Conservation (phyloP, 176 grass and related monocot genomes). For the Secale cereale region DNA sequence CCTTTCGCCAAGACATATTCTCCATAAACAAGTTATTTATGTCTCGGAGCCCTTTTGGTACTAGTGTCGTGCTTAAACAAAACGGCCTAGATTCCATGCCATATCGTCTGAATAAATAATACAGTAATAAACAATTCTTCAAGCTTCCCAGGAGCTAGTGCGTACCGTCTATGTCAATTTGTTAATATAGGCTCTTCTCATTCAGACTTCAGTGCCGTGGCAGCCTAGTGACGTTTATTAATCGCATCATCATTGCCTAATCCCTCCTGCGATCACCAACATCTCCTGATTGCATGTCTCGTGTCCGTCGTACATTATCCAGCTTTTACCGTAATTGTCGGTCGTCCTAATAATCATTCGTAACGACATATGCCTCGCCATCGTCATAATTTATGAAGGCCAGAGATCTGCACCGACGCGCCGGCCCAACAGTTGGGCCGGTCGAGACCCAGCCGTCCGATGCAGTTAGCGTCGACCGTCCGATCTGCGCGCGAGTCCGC, state of each 20-base stretch:
- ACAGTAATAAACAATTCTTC: neutral
- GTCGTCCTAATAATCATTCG: no score
- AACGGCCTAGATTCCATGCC: constrained; percentile 18
- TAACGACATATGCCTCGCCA: no score
- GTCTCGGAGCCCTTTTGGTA: neutral
- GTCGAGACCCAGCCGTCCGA: no score
- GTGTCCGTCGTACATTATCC: neutral
- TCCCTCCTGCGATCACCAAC: neutral
- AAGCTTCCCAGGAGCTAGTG: neutral
- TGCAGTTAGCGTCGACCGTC: no score
- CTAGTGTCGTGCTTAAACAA: neutral
- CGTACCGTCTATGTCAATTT: neutral
- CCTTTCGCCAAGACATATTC: neutral
- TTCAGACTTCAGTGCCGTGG: neutral
- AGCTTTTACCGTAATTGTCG: neutral
- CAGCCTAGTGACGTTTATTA: neutral
- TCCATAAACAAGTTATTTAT: neutral
- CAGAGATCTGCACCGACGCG: no score
- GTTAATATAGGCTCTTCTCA: neutral
- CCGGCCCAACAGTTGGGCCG: no score
- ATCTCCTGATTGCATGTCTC: neutral
- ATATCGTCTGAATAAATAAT: neutral
- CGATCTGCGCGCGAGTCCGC: no score
- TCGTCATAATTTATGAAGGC: no score
- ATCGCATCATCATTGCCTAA: neutral